Evolutionary conservation across 2,329 filamentous ascomycete species (phyloP).

Genomic region (Fusarium buxicola): DNA sequence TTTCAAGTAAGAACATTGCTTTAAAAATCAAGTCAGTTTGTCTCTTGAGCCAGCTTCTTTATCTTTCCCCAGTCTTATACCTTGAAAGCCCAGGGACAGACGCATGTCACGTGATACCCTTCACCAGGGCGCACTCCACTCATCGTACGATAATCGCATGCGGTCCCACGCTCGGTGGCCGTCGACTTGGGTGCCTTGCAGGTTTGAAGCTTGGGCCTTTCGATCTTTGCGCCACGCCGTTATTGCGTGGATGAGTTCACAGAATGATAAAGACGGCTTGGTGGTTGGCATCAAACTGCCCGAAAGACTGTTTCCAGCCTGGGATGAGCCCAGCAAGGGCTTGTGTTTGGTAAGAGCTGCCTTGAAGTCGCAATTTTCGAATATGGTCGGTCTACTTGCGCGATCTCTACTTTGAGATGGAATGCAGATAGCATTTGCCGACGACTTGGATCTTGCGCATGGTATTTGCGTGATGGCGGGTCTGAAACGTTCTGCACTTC

Average conservation of each 20-base stretch:
- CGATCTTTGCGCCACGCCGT: neutral
- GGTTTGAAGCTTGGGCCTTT: constrained; percentile 1
- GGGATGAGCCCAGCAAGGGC: no score
- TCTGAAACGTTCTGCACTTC: neutral
- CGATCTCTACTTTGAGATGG: no score
- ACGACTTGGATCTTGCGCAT: neutral
- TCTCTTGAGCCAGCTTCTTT: neutral
- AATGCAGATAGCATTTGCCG: no score
- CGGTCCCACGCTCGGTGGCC: constrained; percentile 18
- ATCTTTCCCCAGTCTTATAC: neutral
- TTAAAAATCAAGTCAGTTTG: accelerated
- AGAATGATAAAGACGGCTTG: no score
- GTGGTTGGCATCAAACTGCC: no score
- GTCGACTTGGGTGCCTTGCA: constrained; percentile 18
- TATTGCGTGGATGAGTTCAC: neutral
- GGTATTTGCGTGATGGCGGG: neutral
- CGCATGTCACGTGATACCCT: constrained; percentile 30
- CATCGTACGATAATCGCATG: constrained; percentile 43
- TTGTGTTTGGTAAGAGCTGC: no score
- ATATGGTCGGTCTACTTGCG: no score
- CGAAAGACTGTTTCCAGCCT: no score
- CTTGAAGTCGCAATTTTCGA: no score
- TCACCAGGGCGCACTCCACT: constrained; percentile 34
- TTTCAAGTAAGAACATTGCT: no score
- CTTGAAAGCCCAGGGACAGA: neutral